phyloP scores from a whole-genome alignment of 208 protist species.

The Lotmaria passim region DNA sequence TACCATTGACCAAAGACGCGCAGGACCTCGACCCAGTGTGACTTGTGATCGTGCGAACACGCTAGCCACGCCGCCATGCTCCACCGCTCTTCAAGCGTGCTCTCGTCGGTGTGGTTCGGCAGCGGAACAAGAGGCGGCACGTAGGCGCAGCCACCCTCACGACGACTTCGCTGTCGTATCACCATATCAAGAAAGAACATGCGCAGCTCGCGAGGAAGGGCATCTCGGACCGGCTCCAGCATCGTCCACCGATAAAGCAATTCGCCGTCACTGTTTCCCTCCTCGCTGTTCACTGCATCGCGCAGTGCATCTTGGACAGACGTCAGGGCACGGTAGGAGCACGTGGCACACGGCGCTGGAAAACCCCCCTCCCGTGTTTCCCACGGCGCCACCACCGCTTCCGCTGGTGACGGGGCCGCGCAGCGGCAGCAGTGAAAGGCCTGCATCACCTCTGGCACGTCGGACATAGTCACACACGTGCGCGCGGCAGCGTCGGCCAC shows the following conservation, averaged over 20 bases:
- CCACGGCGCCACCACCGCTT: neutral
- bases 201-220: constrained; percentile 32
- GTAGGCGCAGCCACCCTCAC: constrained; percentile 41
- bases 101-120: neutral
- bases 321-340: constrained; percentile 18
- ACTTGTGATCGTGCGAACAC: constrained; percentile 31
- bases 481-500: neutral
- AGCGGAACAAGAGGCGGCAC: constrained; percentile 30
- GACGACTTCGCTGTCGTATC: constrained; percentile 28
- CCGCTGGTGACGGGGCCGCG: neutral
- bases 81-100: constrained; percentile 6
- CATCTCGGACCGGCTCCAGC: constrained; percentile 10
- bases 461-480: neutral
- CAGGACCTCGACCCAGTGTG: constrained; percentile 53
- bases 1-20: constrained; percentile 84
- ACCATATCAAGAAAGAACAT: constrained; percentile 36
- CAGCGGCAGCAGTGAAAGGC: constrained; percentile 27
- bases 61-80: constrained; percentile 58
- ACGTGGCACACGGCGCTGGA: constrained; percentile 24
- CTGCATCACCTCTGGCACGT: neutral
- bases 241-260: constrained; percentile 15
- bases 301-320: neutral
- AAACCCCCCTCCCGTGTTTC: neutral
- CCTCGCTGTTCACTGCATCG: neutral
- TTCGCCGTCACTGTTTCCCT: neutral